Base-by-base conservation (phyloP, 768 basidiomycete species). In the Amanita pallidorosea region DNA sequence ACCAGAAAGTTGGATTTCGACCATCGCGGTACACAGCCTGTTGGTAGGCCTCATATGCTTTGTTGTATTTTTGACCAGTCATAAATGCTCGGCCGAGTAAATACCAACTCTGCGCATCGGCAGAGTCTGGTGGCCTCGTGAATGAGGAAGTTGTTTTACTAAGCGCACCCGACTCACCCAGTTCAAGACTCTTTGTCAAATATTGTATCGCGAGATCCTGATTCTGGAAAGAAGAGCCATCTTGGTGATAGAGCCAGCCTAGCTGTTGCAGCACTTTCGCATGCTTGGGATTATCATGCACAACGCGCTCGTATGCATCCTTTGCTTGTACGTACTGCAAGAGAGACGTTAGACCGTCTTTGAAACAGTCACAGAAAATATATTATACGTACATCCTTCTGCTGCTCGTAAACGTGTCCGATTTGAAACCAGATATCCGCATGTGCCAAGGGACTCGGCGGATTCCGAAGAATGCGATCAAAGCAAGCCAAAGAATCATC, bases 371-470 rank as follows among this genome's bases (percentile, higher is more conserved):
- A 18, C 45, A 12, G n/a, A 11, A 27, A 27, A 5, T 5, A 7
- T 27, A 18, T n/a, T 13, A 33, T 33, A 67, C 70, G 67, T 63
- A 94, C 94, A 64, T 98, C 93, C 68, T 92, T 87, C 66, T 95
- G 90, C 63, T 96, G 94, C 67, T 98, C 96, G 60, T 89, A 92
- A 17, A 98, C 95, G 61, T 98, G 96, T 2, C 96, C 96, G 54
- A 99, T 96, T 69, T 99, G 96, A 80, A 98, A 98, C 93, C 94
- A 98, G 56, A 99, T 98, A 58, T 99, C 96, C 51, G 92, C 88
- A 58, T 94, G 88, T 13, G 94, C 95, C 29, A 99, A 82, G 2
- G 96, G 96, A 56, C 83, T 85, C 31, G 95, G 96, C 3, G 96
- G 96, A 61, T 89, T 94, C 55, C 88, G 87, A 48, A 98, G 82